Evolutionary conservation across 805 yeast species (phyloP).

Genomic region (Cyberlindnera misumaiensis): DNA sequence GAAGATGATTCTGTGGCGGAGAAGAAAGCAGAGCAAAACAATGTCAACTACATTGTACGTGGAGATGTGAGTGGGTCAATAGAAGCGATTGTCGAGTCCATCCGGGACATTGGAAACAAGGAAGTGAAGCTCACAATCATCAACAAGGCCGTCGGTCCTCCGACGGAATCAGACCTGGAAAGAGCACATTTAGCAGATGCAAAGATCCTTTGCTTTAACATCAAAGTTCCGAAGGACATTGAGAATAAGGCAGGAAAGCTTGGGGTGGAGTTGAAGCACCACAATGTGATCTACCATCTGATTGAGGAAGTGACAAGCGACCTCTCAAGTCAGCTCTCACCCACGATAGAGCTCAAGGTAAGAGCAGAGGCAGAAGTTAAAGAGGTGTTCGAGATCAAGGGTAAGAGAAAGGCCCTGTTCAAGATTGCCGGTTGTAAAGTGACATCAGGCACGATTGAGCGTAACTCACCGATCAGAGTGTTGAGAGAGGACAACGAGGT

Average conservation of each 20-base stretch:
- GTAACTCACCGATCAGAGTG: constrained; percentile 53
- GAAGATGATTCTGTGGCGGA: constrained; percentile 28
- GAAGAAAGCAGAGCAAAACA: constrained; percentile 22
- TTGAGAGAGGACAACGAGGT: constrained; percentile 42
- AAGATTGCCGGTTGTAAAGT: constrained; percentile 88
- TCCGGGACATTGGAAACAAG: constrained; percentile 77
- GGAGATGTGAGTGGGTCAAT: constrained; percentile 94
- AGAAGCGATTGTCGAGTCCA: constrained; percentile 84
- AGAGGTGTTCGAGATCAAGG: constrained; percentile 64
- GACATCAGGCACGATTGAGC: constrained; percentile 54
- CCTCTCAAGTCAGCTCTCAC: constrained; percentile 53
- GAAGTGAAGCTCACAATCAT: constrained; percentile 70
- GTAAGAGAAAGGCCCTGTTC: constrained; percentile 44
- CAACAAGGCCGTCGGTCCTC: constrained; percentile 70
- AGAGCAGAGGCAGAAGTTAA: constrained; percentile 62
- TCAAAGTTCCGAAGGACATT: constrained; percentile 56
- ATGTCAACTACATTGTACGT: constrained; percentile 63
- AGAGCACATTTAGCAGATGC: constrained; percentile 69
- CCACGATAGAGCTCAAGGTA: constrained; percentile 59
- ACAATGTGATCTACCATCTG: constrained; percentile 79
- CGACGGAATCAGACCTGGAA: constrained; percentile 59
- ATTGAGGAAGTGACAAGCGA: constrained; percentile 74
- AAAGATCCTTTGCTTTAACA: constrained; percentile 70
- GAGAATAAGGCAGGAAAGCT: constrained; percentile 47
- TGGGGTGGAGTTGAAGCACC: constrained; percentile 53